These are phyloP conservation scores for Epichloe sibirici DNA, from an alignment of 2,329 filamentous ascomycete genomes.

Conservation along the genomic window DNA sequence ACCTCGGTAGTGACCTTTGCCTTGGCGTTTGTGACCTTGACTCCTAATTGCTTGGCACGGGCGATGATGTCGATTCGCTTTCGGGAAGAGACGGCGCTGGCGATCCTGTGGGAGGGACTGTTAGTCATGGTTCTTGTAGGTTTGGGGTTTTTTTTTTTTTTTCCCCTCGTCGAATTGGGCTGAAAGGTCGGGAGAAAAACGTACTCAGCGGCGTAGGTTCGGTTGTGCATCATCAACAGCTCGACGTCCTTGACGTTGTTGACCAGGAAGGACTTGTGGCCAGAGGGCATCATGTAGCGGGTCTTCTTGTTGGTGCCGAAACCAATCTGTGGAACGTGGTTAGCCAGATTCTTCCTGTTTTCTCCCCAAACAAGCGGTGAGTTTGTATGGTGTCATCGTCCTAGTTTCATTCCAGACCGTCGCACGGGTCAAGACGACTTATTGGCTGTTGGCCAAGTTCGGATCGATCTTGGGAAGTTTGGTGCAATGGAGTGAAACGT, in stretches of 20 bases:
- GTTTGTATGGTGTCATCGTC: not conserved
- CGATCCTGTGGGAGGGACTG: slow-evolving; percentile 54
- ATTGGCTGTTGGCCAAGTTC: not conserved
- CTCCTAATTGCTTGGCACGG: slow-evolving; percentile 93
- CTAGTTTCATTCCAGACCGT: not conserved
- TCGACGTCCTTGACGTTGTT: slow-evolving; percentile 94
- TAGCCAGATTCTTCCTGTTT: not conserved
- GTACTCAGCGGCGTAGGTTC: slow-evolving; percentile 96
- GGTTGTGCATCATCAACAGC: slow-evolving; percentile 99
- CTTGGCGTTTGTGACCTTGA: slow-evolving; percentile 99
- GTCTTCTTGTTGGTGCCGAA: slow-evolving; percentile 99
- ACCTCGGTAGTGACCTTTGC: slow-evolving; percentile 96
- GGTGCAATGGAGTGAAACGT: slow-evolving; percentile 33
- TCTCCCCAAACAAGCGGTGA: not conserved
- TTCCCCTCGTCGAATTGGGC: no score
- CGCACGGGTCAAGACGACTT: not conserved
- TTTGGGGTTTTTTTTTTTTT: no score
- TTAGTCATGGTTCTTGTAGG: not conserved
- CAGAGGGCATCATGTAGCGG: slow-evolving; percentile 94
- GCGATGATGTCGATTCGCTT: slow-evolving; percentile 98
- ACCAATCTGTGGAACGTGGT: slow-evolving; percentile 58
- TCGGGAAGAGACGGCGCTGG: slow-evolving; percentile 92
- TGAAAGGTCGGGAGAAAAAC: slow-evolving; percentile 23
- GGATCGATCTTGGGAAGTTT: not conserved
- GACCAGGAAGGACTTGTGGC: slow-evolving; percentile 99